Evolutionary conservation across 192 early-diverging fungal species (phyloP).

Genomic region (Tieghemiomyces parasiticus): DNA sequence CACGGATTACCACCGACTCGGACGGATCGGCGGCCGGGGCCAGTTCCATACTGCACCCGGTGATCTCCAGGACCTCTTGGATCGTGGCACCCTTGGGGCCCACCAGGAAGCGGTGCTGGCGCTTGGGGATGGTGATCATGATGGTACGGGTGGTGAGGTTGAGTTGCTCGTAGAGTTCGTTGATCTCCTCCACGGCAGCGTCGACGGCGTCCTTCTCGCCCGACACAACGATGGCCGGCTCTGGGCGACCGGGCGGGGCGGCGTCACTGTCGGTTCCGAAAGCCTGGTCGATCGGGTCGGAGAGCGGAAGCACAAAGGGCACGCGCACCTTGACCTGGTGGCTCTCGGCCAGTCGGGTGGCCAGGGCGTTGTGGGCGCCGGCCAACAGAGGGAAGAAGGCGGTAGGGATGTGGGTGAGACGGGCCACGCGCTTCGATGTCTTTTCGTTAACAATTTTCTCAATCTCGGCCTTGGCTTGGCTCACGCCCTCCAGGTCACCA

Average conservation of each 20-base stretch:
- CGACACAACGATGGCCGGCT: slow-evolving; percentile 46
- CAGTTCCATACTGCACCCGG: slow-evolving; percentile 77
- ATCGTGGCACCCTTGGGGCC: slow-evolving; percentile 64
- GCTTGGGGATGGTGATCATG: slow-evolving; percentile 64
- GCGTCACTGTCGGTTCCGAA: slow-evolving; percentile 24
- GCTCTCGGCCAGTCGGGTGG: slow-evolving; percentile 40
- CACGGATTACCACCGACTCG: slow-evolving; percentile 66
- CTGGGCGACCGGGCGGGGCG: slow-evolving; percentile 14
- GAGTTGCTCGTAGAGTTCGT: slow-evolving; percentile 40
- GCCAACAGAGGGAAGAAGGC: slow-evolving; percentile 72
- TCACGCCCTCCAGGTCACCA: slow-evolving; percentile 71
- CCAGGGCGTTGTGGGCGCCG: slow-evolving; percentile 49
- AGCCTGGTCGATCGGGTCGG: slow-evolving; percentile 15
- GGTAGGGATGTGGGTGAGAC: slow-evolving; percentile 49
- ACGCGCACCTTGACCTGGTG: slow-evolving; percentile 62
- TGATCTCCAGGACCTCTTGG: slow-evolving; percentile 68
- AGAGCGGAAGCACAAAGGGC: slow-evolving; percentile 27
- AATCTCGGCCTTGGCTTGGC: slow-evolving; percentile 72
- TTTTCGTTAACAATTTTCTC: slow-evolving; percentile 59
- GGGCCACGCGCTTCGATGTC: slow-evolving; percentile 51
- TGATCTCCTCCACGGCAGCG: slow-evolving; percentile 43
- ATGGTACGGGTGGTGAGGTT: slow-evolving; percentile 46
- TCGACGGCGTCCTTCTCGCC: slow-evolving; percentile 65
- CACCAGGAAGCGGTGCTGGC: slow-evolving; percentile 84
- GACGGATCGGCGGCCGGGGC: slow-evolving; percentile 50